Conservation (phyloP, 2,329 filamentous ascomycete genomes). For the Aphanocladium album region DNA sequence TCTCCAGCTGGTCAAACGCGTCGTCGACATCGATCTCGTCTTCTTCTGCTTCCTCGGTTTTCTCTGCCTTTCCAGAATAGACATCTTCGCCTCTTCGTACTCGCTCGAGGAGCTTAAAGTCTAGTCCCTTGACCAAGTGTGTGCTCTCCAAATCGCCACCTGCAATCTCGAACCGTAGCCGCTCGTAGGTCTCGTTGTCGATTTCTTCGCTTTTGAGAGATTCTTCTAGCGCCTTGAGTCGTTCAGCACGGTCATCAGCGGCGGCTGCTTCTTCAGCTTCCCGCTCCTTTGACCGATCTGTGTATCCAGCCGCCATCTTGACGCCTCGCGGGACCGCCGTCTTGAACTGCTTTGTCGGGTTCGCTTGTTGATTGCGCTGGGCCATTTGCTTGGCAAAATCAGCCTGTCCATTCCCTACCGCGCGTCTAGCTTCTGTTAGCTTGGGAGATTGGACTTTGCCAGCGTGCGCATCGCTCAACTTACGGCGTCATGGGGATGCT, state of each 20-base stretch:
- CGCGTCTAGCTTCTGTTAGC: slow-evolving; percentile 46
- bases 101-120: slow-evolving; percentile 72
- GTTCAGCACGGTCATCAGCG: slow-evolving; percentile 52
- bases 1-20: slow-evolving; percentile 56
- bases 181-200: slow-evolving; percentile 72
- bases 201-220: slow-evolving; percentile 80
- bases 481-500: slow-evolving; percentile 95
- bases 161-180: slow-evolving; percentile 67
- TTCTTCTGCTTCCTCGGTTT: slow-evolving; percentile 23
- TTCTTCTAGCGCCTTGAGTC: slow-evolving; percentile 75
- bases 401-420: slow-evolving; percentile 48
- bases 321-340: slow-evolving; percentile 78
- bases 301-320: slow-evolving; percentile 74
- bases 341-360: slow-evolving; percentile 67
- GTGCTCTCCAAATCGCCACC: slow-evolving; percentile 77
- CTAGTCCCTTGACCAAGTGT: slow-evolving; percentile 86
- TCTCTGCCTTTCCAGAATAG: slow-evolving; percentile 32
- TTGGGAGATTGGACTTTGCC: neutral
- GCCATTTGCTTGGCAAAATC: slow-evolving; percentile 84
- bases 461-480: slow-evolving; percentile 25
- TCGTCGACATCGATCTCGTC: slow-evolving; percentile 51
- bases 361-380: slow-evolving; percentile 56
- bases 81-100: slow-evolving; percentile 67
- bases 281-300: slow-evolving; percentile 70
- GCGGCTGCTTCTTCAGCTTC: slow-evolving; percentile 48